Conservation (phyloP, 2,329 filamentous ascomycete species). For the Cladobotryum mycophilum region DNA sequence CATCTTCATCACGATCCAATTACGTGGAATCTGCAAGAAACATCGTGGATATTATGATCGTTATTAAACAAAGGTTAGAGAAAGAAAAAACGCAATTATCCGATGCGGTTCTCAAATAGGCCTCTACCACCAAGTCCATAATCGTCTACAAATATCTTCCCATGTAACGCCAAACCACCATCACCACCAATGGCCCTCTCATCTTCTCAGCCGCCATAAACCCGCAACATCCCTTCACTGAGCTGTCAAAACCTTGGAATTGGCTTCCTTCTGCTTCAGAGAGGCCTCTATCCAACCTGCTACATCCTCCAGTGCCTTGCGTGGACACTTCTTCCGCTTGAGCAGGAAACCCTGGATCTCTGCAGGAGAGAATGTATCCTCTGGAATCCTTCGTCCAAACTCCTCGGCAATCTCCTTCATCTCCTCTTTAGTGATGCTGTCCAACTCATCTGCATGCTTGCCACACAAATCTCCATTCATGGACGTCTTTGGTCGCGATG, state of each 20-base stretch:
- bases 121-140: too few species aligned
- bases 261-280: constrained; percentile 43
- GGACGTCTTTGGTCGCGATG: constrained; percentile 18
- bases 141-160: too few species aligned
- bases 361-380: constrained; percentile 49
- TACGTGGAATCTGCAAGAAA: too few species aligned
- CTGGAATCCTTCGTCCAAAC: constrained; percentile 50
- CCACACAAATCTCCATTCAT: constrained; percentile 1
- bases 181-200: too few species aligned
- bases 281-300: constrained; percentile 47
- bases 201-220: too few species aligned
- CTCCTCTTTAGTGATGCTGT: constrained; percentile 25
- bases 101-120: too few species aligned
- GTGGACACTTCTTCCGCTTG: constrained; percentile 54
- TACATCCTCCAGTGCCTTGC: constrained; percentile 47
- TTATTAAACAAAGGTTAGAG: too few species aligned
- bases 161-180: too few species aligned
- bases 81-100: too few species aligned
- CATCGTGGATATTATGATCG: too few species aligned
- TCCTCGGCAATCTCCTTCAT: constrained; percentile 38
- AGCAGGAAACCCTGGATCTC: constrained; percentile 61
- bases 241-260: constrained; percentile 42
- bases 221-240: constrained; percentile 27
- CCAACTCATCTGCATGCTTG: constrained; percentile 5
- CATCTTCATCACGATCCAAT: too few species aligned